Percentiles rank a stretch among this genome's conserved stretches.
These are phyloP conservation scores for Diaporthe amygdali DNA, from an alignment of 2,329 filamentous ascomycete species.

Conservation along the genomic window DNA sequence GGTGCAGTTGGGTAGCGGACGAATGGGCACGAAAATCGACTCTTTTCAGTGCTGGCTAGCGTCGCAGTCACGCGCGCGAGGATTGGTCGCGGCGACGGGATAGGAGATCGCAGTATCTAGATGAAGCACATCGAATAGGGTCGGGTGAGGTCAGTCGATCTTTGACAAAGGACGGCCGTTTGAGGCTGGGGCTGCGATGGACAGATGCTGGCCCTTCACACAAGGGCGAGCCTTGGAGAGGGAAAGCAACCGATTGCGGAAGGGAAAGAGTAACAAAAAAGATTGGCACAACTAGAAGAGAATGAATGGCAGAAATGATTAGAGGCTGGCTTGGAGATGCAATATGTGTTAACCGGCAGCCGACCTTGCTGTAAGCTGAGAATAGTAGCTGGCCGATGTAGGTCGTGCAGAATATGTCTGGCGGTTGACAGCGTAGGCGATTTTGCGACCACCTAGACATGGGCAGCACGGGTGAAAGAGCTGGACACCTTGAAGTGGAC, in stretches of 20 bases:
- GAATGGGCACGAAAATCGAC: neutral
- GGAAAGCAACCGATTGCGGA: neutral
- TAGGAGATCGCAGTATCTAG: neutral
- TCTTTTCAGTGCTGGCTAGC: neutral
- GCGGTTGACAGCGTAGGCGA: neutral
- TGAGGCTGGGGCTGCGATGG: neutral
- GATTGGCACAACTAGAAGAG: neutral
- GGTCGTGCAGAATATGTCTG: neutral
- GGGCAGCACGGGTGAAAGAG: neutral
- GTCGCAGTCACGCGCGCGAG: neutral
- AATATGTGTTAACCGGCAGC: neutral
- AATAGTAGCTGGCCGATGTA: neutral
- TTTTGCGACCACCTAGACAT: neutral
- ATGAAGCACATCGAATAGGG: slow-evolving; percentile 5
- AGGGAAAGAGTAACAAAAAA: neutral
- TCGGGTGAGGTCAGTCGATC: neutral
- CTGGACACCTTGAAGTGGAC: neutral
- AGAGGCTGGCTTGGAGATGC: neutral
- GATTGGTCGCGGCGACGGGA: neutral
- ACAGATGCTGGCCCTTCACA: neutral
- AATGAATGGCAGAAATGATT: neutral
- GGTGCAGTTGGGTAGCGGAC: neutral
- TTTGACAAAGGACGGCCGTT: slow-evolving; percentile 1
- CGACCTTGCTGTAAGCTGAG: neutral
- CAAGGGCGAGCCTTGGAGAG: neutral